phyloP scores from a whole-genome alignment of 2,329 filamentous ascomycete species.

The Fusarium burgessii region DNA sequence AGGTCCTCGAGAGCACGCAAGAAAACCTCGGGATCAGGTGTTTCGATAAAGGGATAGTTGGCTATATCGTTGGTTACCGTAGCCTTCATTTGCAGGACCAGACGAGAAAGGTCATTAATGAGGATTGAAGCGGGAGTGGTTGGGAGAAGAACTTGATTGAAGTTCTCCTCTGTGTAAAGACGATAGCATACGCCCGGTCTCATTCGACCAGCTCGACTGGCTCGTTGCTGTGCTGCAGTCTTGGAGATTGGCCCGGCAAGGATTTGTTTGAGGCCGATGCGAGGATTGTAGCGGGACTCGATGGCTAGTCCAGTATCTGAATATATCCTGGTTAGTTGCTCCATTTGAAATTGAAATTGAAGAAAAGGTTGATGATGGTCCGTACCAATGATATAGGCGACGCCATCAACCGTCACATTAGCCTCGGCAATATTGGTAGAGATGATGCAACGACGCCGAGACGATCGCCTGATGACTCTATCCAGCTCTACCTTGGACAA shows the following conservation, averaged over 20 bases:
- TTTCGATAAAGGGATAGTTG: slow-evolving; percentile 98
- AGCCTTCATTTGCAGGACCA: slow-evolving; percentile 96
- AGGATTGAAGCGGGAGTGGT: slow-evolving; percentile 97
- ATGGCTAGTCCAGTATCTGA: neutral
- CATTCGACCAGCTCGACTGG: slow-evolving; percentile 91
- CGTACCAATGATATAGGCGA: slow-evolving; percentile 75
- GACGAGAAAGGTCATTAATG: slow-evolving; percentile 88
- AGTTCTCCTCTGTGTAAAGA: slow-evolving; percentile 89
- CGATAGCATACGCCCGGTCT: slow-evolving; percentile 95
- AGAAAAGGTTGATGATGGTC: slow-evolving; percentile 56
- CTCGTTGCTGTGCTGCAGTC: slow-evolving; percentile 92
- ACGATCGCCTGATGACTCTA: slow-evolving; percentile 92
- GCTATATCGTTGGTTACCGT: slow-evolving; percentile 98
- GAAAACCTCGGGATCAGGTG: slow-evolving; percentile 93
- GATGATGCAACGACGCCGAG: slow-evolving; percentile 89
- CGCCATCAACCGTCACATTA: slow-evolving; percentile 94
- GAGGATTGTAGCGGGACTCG: neutral
- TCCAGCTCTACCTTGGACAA: slow-evolving; percentile 89
- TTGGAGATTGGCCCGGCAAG: slow-evolving; percentile 95
- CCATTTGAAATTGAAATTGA: neutral
- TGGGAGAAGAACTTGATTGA: slow-evolving; percentile 94
- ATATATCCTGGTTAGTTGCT: neutral
- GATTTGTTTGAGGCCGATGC: slow-evolving; percentile 68
- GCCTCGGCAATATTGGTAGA: slow-evolving; percentile 99
- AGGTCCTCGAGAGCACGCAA: slow-evolving; percentile 86